Base-by-base conservation (phyloP, 1,284 basidiomycete species). In the Ustilago loliicola region DNA sequence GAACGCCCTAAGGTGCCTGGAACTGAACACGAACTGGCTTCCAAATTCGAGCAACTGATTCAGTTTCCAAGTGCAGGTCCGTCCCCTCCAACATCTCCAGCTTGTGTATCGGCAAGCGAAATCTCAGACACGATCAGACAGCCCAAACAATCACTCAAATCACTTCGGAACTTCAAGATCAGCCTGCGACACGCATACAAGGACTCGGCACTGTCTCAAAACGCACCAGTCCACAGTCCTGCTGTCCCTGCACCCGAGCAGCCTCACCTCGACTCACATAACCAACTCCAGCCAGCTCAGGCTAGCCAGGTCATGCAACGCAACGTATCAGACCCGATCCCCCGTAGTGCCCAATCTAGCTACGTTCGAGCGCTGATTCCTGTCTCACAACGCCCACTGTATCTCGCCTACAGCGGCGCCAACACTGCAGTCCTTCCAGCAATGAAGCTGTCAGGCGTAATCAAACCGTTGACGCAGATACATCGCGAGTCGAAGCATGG, bases 101-200 rank as follows among this genome's bases (percentile, higher is more conserved):
- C 45, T 3, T 23, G n/a, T 17, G 3, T 30, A 10, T 15, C n/a
- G 6, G 42, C 9, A 9, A 27, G 17, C 15, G 25, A 25, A 42
- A 3, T 4, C 2, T 23, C 5, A 2, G 7, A 25, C 8, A 23
- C 23, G 11, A 4, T 10, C n/a, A 40, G 59, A 53, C 59, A 61
- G 51, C 38, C 36, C 17, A 61, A 30, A 17, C 59, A 52, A 19
- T 61, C 59, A 6, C 38, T 53, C 15, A 61, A 53, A 17, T 61
- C 59, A 4, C 27, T 61, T 19, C 48, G 59, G 21, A 61, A 61
- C 13, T 27, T 53, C 38, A 53, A 61, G 25, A 15, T 61, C 27
- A 61, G 59, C 27, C 38, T 61, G 21, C 59, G 50, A 30, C 3
- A 50, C 27, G 50, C 36, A 3, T 36, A 61, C 29, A 53, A 53